Evolutionary conservation across 441 rosid genomes (phyloP), one percentile per base, ranked within the genome.

Genomic region (Bocquillonia castaneifolia): DNA sequence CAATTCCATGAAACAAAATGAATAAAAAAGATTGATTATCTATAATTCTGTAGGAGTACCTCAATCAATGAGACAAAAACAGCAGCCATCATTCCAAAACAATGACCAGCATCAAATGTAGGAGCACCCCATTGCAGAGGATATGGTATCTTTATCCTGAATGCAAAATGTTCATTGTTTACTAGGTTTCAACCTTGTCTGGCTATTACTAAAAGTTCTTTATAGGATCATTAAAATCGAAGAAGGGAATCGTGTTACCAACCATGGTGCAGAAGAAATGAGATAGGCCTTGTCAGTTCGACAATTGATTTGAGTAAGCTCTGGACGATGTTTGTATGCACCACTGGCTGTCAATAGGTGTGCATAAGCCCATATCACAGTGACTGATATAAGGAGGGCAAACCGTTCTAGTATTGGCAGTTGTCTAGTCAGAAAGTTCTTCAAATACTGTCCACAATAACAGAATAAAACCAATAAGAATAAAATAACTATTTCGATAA

Each of bases 111-210:
- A 85, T 92, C 90, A 73, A 95, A 95, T 57, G 91, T 92, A 60
- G 98, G 99, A 51, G 99, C 99, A 68, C 98, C 98, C 99, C 99
- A 95, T 44, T 95, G 95, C 50, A 92, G 97, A 81, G 99, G 99
- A 78, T 90, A 95, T 40, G 98, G 99, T 45, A 92, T 85, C 81
- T 92, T 92, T 76, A 95, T 88, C 99, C 99, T 95, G 77, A 51
- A 28, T 32, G 26, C 44, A 44, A 57, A 56, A 34, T 28, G 25
- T 10, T 4, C n/a, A n/a, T n/a, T n/a, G n/a, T n/a, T n/a, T n/a
- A n/a, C n/a, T n/a, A n/a, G n/a, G n/a, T n/a, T n/a, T n/a, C n/a
- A n/a, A n/a, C n/a, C n/a, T n/a, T n/a, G n/a, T n/a, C n/a, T n/a
- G n/a, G n/a, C n/a, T n/a, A n/a, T n/a, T n/a, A n/a, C n/a, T n/a